A percentile compares a stretch with the other conserved stretches of the same genome.
Conservation (phyloP, 1,139 yeast genomes). For the Blastobotrys serpentis region DNA sequence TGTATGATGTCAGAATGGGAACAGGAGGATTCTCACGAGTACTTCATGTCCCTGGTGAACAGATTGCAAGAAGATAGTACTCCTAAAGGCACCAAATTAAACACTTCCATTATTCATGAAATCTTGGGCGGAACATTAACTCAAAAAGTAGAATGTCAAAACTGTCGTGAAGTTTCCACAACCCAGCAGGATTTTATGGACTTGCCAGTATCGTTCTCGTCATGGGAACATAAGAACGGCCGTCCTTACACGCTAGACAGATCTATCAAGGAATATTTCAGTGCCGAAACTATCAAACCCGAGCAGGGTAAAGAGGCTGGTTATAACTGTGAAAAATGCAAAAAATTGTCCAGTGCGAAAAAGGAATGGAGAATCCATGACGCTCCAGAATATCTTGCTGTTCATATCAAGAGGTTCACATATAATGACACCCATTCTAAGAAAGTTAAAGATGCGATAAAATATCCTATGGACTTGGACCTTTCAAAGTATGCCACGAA, state of each 20-base stretch:
- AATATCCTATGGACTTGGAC: constrained; percentile 76
- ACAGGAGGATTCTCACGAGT: constrained; percentile 97
- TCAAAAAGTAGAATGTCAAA: constrained; percentile 80
- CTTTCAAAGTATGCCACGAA: constrained; percentile 57
- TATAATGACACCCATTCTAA: constrained; percentile 62
- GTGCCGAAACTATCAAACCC: constrained; percentile 66
- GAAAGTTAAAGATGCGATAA: constrained; percentile 82
- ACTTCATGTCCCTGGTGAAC: constrained; percentile 85
- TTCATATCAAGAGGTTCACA: constrained; percentile 87
- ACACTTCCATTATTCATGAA: constrained; percentile 80
- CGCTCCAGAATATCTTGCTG: constrained; percentile 84
- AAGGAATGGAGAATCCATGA: constrained; percentile 72
- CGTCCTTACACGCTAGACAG: constrained; percentile 54
- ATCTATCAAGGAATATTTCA: constrained; percentile 76
- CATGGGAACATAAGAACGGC: constrained; percentile 44
- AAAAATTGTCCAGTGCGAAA: constrained; percentile 69
- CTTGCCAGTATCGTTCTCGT: constrained; percentile 55
- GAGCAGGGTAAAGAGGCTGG: constrained; percentile 47
- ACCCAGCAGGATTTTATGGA: constrained; percentile 95
- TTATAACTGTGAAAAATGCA: constrained; percentile 86
- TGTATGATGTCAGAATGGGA: constrained; percentile 98
- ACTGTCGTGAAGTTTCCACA: constrained; percentile 76
- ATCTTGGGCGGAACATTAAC: constrained; percentile 88
- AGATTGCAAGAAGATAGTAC: constrained; percentile 89
- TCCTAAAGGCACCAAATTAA: constrained; percentile 80